Evolutionary conservation across 106 monocot species (phyloP).

Genomic region (Dendrobium chrysotoxum): DNA sequence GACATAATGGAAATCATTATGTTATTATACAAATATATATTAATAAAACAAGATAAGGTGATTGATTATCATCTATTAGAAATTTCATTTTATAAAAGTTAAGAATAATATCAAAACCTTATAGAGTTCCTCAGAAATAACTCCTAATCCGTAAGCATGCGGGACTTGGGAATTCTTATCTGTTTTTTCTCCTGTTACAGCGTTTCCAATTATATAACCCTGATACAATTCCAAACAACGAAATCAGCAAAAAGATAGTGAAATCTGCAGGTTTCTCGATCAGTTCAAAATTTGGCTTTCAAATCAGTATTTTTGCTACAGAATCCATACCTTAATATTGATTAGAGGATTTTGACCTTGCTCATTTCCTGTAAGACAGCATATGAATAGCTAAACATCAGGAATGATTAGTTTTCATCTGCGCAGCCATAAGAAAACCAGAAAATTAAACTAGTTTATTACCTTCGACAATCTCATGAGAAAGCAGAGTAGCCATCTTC

Average conservation of each 20-base stretch:
- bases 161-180: slow-evolving; percentile 4
- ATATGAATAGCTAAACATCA: no score
- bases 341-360: not conserved
- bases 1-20: not conserved
- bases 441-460: not conserved
- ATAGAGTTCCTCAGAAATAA: slow-evolving; percentile 36
- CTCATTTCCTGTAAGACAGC: not conserved
- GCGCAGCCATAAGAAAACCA: not conserved
- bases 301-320: not conserved
- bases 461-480: slow-evolving; percentile 11
- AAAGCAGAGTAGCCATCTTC: slow-evolving; percentile 15
- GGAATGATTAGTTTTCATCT: not conserved
- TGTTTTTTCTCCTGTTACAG: slow-evolving; percentile 6
- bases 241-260: not conserved
- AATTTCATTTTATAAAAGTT: not conserved
- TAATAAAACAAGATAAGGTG: no score
- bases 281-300: not conserved
- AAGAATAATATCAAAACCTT: slow-evolving; percentile 15
- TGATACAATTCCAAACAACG: not conserved
- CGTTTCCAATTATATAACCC: slow-evolving; percentile 27
- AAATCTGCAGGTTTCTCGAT: not conserved
- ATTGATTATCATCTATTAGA: no score
- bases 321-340: not conserved
- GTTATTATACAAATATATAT: not conserved
- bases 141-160: slow-evolving; percentile 22